Base-by-base conservation (phyloP, 257 asterid species). In the Ilex aquifolium region DNA sequence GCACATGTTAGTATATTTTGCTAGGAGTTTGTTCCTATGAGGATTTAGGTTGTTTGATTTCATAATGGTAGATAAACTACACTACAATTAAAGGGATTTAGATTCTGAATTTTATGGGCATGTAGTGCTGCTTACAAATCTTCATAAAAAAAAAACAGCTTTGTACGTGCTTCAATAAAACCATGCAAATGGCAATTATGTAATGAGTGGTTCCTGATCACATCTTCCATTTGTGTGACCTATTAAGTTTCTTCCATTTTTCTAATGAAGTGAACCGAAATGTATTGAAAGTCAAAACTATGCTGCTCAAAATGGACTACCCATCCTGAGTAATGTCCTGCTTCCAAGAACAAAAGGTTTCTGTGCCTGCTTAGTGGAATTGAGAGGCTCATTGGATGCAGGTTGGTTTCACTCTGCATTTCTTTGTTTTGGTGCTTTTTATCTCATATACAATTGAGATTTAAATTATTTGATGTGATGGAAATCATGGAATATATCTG, bases 331-430 rank as follows among this genome's bases (percentile, higher is more conserved):
- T 79, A 80, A 87, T 31, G 96, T 90, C 69, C 80, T 90, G 67
- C 89, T 88, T 65, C 97, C 97, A 2, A 90, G 88, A 76, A 80
- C 84, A 6, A 90, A 88, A 74, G 97, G 97, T 2, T 90, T 90
- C 66, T 75, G 72, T 65, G 79, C 95, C 44, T 88, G 93, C 65
- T 74, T 88, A 76, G 81, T 85, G 61, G 80, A 69, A 66, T 77
- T 88, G 62, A 72, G 74, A 67, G 93, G 71, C 76, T 85, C 96
- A 4, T 32, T 90, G 76, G 96, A 88, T 79, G 96, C 97, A 85
- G 97, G 97, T 90, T 56, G 31, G 57, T 54, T 63, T 56, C 66
- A 67, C 27, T 21, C 27, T 21, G 27, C 27, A 21, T 21, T 21
- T 49, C 55, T 42, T 11, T 42, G 10, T 11, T 42, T 42, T 1